Conservation (phyloP, 805 yeast genomes). For the Yamadazyma takamatsuzukensis region DNA sequence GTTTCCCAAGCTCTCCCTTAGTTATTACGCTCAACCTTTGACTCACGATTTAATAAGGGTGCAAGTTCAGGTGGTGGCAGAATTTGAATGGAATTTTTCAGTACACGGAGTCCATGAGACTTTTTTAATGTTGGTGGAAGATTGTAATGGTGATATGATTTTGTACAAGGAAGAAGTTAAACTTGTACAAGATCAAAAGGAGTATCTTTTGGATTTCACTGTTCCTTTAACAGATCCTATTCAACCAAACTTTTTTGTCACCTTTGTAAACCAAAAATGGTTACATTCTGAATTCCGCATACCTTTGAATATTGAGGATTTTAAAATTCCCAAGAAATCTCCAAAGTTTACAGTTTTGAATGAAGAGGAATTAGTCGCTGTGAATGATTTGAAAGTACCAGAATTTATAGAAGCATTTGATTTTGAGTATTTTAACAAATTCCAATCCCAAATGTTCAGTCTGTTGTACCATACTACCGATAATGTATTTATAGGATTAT, state of each 20-base stretch:
- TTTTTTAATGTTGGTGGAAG: constrained; percentile 74
- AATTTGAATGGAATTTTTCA: constrained; percentile 72
- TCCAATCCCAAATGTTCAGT: constrained; percentile 71
- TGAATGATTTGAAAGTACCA: constrained; percentile 42
- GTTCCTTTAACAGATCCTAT: constrained; percentile 55
- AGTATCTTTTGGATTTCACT: constrained; percentile 60
- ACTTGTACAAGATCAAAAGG: constrained; percentile 49
- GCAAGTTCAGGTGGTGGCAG: constrained; percentile 63
- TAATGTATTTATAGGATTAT: constrained; percentile 61
- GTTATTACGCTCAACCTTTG: constrained; percentile 70
- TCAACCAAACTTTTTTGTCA: constrained; percentile 70
- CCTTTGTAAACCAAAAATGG: constrained; percentile 81
- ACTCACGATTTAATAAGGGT: constrained; percentile 65
- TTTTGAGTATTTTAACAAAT: constrained; percentile 58
- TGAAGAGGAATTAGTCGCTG: constrained; percentile 50
- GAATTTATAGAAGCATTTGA: constrained; percentile 46
- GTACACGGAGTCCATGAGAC: constrained; percentile 64
- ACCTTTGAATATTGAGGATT: constrained; percentile 53
- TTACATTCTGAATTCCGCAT: constrained; percentile 63
- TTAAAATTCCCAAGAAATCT: constrained; percentile 60
- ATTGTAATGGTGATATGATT: constrained; percentile 74
- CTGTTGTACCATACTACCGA: constrained; percentile 55
- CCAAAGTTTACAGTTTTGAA: constrained; percentile 58
- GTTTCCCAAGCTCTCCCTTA: constrained; percentile 67
- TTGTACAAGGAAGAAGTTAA: constrained; percentile 55